Evolutionary conservation across 2,329 filamentous ascomycete species (phyloP).

Genomic region (Pseudogymnoascus sp.): DNA sequence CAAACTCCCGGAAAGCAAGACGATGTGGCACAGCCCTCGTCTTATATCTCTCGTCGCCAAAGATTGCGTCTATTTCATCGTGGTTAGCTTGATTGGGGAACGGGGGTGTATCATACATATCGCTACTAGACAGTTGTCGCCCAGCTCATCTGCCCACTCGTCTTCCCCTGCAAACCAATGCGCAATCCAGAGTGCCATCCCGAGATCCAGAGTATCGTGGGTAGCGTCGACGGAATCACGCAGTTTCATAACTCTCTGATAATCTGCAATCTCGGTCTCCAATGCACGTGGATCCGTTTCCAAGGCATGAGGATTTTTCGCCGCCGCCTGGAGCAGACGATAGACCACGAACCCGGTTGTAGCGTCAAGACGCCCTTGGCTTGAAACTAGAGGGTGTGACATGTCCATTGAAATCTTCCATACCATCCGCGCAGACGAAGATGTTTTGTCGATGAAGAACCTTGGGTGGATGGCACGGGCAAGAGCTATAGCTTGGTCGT

Average conservation of each 20-base stretch:
- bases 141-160: conserved; percentile 38
- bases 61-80: neutral
- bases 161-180: conserved; percentile 41
- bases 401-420: conserved; percentile 50
- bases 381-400: conserved; percentile 36
- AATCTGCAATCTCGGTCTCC: conserved; percentile 43
- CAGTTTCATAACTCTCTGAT: conserved; percentile 38
- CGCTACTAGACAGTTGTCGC: neutral
- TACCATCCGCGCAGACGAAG: conserved; percentile 32
- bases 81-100: conserved; percentile 11
- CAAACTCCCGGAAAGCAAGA: conserved; percentile 11
- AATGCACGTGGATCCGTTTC: conserved; percentile 36
- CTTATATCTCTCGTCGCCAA: neutral
- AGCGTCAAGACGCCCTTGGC: conserved; percentile 48
- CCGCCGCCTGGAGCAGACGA: conserved; percentile 38
- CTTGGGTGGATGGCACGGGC: conserved; percentile 43
- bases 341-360: conserved; percentile 46
- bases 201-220: conserved; percentile 45
- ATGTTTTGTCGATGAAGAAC: conserved; percentile 33
- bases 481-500: conserved; percentile 42
- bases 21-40: neutral
- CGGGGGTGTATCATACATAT: neutral
- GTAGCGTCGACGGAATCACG: conserved; percentile 38
- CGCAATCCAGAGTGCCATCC: conserved; percentile 50
- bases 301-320: conserved; percentile 31